Evolutionary conservation across 371 early-diverging fungal species (phyloP).

Genomic region (Zychaea mexicana): DNA sequence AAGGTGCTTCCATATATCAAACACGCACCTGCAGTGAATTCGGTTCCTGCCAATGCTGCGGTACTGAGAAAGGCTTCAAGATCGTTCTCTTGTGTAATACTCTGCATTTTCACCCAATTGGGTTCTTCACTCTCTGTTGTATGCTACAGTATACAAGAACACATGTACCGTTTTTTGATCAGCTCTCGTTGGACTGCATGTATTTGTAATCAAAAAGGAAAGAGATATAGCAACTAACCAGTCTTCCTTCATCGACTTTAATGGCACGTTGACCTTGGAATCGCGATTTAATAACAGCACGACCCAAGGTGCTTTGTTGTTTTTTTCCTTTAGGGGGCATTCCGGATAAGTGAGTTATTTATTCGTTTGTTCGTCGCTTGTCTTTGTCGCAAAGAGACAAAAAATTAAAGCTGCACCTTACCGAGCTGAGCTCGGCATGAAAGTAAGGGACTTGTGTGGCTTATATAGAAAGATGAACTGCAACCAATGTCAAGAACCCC

Average conservation of each 20-base stretch:
- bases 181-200: no score
- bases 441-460: no score
- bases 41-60: constrained; percentile 94
- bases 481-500: no score
- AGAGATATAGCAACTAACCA: constrained; percentile 38
- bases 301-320: constrained; percentile 66
- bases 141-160: constrained; percentile 57
- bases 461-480: no score
- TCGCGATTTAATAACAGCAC: constrained; percentile 89
- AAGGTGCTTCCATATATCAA: not conserved
- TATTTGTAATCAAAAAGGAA: not conserved
- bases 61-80: constrained; percentile 93
- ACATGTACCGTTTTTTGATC: not conserved
- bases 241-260: constrained; percentile 65
- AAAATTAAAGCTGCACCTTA: no score
- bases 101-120: constrained; percentile 88
- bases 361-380: no score
- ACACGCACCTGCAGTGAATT: constrained; percentile 88
- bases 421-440: no score
- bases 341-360: not conserved
- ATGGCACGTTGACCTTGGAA: constrained; percentile 85
- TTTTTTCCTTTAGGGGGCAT: constrained; percentile 16
- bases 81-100: constrained; percentile 96
- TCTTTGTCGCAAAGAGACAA: no score
- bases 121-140: constrained; percentile 88